Conservation (phyloP, 768 basidiomycete species). For the Auricularia cornea region DNA sequence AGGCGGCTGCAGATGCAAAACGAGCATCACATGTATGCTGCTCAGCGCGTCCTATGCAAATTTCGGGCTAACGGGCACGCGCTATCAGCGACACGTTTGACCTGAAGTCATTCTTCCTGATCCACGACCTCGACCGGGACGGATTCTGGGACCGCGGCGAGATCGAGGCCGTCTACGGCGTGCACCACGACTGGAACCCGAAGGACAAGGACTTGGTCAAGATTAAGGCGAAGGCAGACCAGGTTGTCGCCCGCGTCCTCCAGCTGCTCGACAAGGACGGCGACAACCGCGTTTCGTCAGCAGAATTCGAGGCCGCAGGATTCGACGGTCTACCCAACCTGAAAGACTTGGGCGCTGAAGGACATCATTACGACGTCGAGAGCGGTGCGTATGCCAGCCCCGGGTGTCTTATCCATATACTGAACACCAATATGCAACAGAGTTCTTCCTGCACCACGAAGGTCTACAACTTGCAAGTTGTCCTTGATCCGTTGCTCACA, state of each 20-base stretch:
- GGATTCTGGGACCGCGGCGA: conserved; percentile 79
- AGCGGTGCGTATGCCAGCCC: conserved; percentile 50
- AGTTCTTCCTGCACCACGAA: conserved; percentile 97
- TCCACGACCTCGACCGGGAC: conserved; percentile 89
- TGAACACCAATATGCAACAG: conserved; percentile 33
- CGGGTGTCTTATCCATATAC: not conserved
- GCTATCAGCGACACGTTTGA: conserved; percentile 70
- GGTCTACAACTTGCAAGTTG: conserved; percentile 34
- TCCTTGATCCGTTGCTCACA: conserved; percentile 2
- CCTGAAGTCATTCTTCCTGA: conserved; percentile 81
- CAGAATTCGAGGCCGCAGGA: conserved; percentile 68
- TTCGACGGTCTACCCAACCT: conserved; percentile 75
- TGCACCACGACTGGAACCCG: conserved; percentile 84
- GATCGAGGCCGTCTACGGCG: conserved; percentile 92
- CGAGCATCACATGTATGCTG: conserved; percentile 74
- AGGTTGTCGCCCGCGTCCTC: conserved; percentile 66
- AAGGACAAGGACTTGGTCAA: conserved; percentile 59
- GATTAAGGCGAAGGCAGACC: conserved; percentile 73
- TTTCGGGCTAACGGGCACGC: not conserved
- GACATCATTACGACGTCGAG: conserved; percentile 89
- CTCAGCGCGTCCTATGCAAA: conserved; percentile 5
- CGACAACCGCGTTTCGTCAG: conserved; percentile 60
- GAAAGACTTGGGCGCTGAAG: conserved; percentile 75
- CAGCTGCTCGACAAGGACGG: conserved; percentile 60
- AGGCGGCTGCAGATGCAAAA: conserved; percentile 60